A percentile compares a stretch with the other conserved stretches of the same genome.
Conservation (phyloP, 257 asterid genomes). For the Nemophila menziesii region DNA sequence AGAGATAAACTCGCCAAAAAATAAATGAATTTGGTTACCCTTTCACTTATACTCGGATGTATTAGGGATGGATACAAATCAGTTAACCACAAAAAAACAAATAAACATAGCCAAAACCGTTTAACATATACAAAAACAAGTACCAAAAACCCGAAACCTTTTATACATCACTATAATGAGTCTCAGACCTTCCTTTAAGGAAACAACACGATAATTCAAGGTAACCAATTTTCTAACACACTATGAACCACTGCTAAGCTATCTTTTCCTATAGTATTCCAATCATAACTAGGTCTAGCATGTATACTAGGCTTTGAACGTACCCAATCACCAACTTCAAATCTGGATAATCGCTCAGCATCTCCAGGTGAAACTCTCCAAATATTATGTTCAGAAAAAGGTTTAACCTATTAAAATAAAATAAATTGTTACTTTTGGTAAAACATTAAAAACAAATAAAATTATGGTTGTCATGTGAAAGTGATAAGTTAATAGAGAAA, state of each 20-base stretch:
- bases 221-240: constrained; percentile 80
- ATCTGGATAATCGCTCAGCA: constrained; percentile 87
- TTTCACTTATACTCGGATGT: too few relatives aligned
- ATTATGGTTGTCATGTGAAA: too few relatives aligned
- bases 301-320: constrained; percentile 86
- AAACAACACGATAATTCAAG: constrained; percentile 91
- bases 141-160: constrained; percentile 69
- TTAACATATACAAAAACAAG: too few relatives aligned
- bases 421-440: too few relatives aligned
- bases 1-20: too few relatives aligned
- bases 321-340: constrained; percentile 99
- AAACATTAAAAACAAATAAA: too few relatives aligned
- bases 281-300: constrained; percentile 92
- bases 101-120: too few relatives aligned
- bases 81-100: too few relatives aligned
- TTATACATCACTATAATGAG: constrained; percentile 82
- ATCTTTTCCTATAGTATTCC: constrained; percentile 90
- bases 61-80: too few relatives aligned
- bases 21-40: too few relatives aligned
- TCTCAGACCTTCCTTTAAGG: constrained; percentile 61
- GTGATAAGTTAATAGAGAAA: too few relatives aligned
- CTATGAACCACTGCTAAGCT: constrained; percentile 85
- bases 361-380: constrained; percentile 97
- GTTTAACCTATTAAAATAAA: constrained; percentile 55
- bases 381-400: constrained; percentile 58